Evolutionary conservation across 371 early-diverging fungal species (phyloP).

Genomic region (Mucor plumbeus): DNA sequence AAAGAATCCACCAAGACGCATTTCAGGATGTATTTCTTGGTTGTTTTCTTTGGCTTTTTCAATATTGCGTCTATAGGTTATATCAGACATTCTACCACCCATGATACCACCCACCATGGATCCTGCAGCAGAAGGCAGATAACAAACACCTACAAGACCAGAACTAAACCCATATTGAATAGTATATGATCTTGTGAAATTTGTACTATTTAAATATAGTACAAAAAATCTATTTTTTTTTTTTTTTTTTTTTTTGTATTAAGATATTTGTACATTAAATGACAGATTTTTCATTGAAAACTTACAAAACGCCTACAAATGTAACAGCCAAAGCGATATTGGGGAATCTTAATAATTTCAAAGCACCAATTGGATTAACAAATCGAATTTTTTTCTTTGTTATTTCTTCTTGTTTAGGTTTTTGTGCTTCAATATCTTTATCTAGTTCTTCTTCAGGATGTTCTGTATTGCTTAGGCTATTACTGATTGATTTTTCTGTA

Average conservation of each 20-base stretch:
- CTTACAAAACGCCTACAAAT: slow-evolving; percentile 48
- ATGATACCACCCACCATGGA: slow-evolving; percentile 37
- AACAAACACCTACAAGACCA: slow-evolving; percentile 42
- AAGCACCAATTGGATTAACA: slow-evolving; percentile 43
- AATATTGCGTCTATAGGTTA: slow-evolving; percentile 27
- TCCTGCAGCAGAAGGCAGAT: slow-evolving; percentile 40
- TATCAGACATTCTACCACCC: slow-evolving; percentile 46
- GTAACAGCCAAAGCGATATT: slow-evolving; percentile 39
- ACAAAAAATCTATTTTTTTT: slow-evolving; percentile 28
- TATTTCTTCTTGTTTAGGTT: neutral
- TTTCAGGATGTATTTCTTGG: slow-evolving; percentile 35
- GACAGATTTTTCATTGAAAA: neutral
- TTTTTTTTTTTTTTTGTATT: neutral
- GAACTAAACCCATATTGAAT: slow-evolving; percentile 39
- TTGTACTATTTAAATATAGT: slow-evolving; percentile 38
- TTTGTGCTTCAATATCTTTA: slow-evolving; percentile 12
- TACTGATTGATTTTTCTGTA: neutral
- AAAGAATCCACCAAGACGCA: slow-evolving; percentile 40
- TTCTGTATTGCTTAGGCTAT: neutral
- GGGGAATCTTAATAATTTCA: slow-evolving; percentile 32
- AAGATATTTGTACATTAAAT: too few relatives aligned
- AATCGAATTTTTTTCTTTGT: slow-evolving; percentile 7
- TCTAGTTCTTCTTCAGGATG: neutral
- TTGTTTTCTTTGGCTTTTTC: slow-evolving; percentile 26
- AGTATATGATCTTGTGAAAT: slow-evolving; percentile 40